A percentile compares a stretch with the other conserved stretches of the same genome.
Conservation (phyloP, 2,329 filamentous ascomycete species). For the Onygena corvina region DNA sequence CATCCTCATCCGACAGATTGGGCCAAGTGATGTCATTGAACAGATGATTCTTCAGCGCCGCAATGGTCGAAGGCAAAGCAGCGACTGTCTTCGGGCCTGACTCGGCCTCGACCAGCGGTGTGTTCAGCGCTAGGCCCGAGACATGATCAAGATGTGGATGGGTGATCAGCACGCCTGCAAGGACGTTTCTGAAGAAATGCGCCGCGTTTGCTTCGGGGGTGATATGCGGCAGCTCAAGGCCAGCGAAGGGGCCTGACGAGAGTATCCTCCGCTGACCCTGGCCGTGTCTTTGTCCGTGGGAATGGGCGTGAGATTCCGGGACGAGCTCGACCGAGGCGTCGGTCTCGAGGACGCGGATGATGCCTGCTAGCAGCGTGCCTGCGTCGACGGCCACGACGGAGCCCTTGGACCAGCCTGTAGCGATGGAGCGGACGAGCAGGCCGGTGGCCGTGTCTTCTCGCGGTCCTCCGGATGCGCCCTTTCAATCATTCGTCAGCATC, state of each 20-base stretch:
- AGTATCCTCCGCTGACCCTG: conserved; percentile 22
- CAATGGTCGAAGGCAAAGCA: conserved; percentile 75
- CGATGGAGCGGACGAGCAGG: conserved; percentile 71
- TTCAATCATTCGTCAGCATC: conserved; percentile 23
- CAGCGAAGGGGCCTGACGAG: conserved; percentile 63
- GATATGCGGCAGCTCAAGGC: conserved; percentile 56
- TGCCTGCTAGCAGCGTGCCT: conserved; percentile 75
- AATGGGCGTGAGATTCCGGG: too few relatives aligned
- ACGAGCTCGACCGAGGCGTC: conserved; percentile 18
- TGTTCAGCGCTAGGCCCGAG: conserved; percentile 84
- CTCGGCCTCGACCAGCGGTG: conserved; percentile 67
- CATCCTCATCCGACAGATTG: conserved; percentile 90
- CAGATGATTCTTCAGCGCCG: conserved; percentile 83
- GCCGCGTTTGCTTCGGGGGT: conserved; percentile 66
- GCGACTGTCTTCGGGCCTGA: conserved; percentile 72
- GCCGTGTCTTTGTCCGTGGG: conserved; percentile 11
- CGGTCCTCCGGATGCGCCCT: conserved; percentile 86
- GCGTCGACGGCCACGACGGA: conserved; percentile 89
- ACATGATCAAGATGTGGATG: conserved; percentile 97
- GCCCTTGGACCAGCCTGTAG: conserved; percentile 65
- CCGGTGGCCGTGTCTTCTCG: conserved; percentile 82
- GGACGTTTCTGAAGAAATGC: conserved; percentile 62
- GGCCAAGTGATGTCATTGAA: conserved; percentile 99
- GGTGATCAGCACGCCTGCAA: conserved; percentile 84
- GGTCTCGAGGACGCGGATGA: conserved; percentile 60